Evolutionary conservation across 1,139 yeast species (phyloP).

Genomic region (Candida sp.): DNA sequence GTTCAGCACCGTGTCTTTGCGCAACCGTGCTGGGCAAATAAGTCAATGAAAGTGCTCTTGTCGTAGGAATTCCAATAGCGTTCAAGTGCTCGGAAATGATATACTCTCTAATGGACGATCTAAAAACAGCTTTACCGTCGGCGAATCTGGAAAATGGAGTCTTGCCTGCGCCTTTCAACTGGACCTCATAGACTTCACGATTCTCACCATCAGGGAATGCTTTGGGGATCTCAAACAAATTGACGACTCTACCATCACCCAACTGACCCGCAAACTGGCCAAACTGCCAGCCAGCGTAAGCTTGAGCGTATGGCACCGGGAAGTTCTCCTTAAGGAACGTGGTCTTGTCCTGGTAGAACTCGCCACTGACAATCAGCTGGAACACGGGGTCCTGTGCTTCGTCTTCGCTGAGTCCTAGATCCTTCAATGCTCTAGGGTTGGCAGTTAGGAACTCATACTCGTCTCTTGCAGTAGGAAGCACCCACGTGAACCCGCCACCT

Average conservation of each 20-base stretch:
- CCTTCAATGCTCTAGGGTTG: conserved; percentile 63
- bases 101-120: conserved; percentile 90
- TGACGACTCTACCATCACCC: conserved; percentile 94
- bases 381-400: conserved; percentile 44
- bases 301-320: conserved; percentile 86
- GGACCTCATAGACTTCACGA: conserved; percentile 60
- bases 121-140: conserved; percentile 91
- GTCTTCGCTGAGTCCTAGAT: conserved; percentile 54
- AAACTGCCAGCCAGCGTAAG: conserved; percentile 97
- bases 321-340: conserved; percentile 35
- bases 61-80: conserved; percentile 85
- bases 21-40: conserved; percentile 79
- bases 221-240: conserved; percentile 69
- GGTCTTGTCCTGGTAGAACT: conserved; percentile 33
- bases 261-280: conserved; percentile 97
- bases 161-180: conserved; percentile 89
- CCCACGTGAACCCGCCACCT: conserved; percentile 73
- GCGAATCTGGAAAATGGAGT: conserved; percentile 96
- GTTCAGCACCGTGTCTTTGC: conserved; percentile 70
- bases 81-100: conserved; percentile 82
- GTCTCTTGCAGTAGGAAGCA: conserved; percentile 65
- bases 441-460: conserved; percentile 59
- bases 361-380: conserved; percentile 67
- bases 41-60: conserved; percentile 80
- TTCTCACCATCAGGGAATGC: conserved; percentile 26